phyloP scores from a whole-genome alignment of 1,284 basidiomycete species.

The Puccinia coronata region DNA sequence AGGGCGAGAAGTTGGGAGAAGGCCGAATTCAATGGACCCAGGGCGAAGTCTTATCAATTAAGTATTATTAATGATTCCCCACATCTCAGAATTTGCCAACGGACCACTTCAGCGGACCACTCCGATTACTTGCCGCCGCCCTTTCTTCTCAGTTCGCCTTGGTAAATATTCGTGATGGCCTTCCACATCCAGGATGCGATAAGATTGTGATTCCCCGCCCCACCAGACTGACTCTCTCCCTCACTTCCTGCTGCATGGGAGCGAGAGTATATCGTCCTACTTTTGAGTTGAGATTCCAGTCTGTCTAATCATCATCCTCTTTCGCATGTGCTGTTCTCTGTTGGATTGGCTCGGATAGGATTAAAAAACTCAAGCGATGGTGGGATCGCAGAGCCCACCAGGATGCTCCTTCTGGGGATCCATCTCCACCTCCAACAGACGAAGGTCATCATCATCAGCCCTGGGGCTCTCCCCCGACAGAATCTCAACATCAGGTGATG shows the following conservation, averaged over 20 bases:
- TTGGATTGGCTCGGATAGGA: slow-evolving; percentile 10
- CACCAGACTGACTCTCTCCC: not conserved
- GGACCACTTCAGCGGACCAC: too few relatives aligned
- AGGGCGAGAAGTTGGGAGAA: too few relatives aligned
- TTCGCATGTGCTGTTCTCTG: not conserved
- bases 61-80: too few relatives aligned
- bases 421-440: not conserved
- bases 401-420: slow-evolving; percentile 22
- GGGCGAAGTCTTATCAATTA: too few relatives aligned
- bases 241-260: not conserved
- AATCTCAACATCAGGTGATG: slow-evolving; percentile 22
- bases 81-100: too few relatives aligned
- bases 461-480: not conserved
- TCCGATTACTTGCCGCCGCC: not conserved
- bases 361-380: slow-evolving; percentile 29
- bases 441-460: slow-evolving; percentile 11
- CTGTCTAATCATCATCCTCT: not conserved
- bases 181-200: slow-evolving; percentile 25
- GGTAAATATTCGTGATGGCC: not conserved
- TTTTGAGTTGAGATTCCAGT: not conserved
- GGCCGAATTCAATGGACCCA: too few relatives aligned
- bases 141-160: not conserved
- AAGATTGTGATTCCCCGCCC: slow-evolving; percentile 9
- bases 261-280: too few relatives aligned
- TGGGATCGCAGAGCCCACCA: slow-evolving; percentile 23